Conservation (phyloP, 2,329 filamentous ascomycete genomes). For the Claviceps sp. region DNA sequence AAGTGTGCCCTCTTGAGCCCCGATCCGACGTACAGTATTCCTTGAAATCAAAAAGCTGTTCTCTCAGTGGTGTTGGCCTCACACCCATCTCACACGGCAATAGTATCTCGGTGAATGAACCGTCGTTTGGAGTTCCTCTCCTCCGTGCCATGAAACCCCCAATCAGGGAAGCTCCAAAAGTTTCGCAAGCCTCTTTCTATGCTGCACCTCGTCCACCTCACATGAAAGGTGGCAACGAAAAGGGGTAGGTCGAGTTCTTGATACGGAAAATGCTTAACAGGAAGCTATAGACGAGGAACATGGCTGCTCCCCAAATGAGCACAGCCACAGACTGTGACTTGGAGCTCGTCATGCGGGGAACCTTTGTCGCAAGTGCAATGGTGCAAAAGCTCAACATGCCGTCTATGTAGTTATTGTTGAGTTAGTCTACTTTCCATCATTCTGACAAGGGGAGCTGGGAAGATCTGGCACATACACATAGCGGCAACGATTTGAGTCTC, state of each 20-base stretch:
- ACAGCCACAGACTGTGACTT: slow-evolving; percentile 71
- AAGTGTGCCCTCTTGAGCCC: not conserved
- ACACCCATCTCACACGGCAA: not conserved
- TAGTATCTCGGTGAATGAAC: slow-evolving; percentile 1
- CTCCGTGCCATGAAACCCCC: too few species aligned
- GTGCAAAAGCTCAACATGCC: slow-evolving; percentile 77
- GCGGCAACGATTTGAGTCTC: slow-evolving; percentile 93
- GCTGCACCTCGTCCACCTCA: slow-evolving; percentile 15
- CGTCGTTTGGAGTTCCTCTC: too few species aligned
- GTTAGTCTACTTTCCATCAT: not conserved
- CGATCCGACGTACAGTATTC: not conserved
- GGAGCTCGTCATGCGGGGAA: slow-evolving; percentile 70
- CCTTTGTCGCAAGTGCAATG: slow-evolving; percentile 84
- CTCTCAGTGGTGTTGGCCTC: not conserved
- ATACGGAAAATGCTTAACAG: slow-evolving; percentile 83
- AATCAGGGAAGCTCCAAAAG: not conserved
- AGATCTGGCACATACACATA: slow-evolving; percentile 52
- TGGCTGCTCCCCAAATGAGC: slow-evolving; percentile 60
- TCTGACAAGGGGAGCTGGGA: not conserved
- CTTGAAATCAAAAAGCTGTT: not conserved
- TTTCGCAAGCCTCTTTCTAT: not conserved
- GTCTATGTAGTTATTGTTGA: slow-evolving; percentile 14
- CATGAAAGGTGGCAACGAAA: slow-evolving; percentile 82
- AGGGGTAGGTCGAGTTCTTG: slow-evolving; percentile 93
- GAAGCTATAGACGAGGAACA: slow-evolving; percentile 85